Conservation (phyloP, 1,284 basidiomycete species). For the Microbotryum scabiosae region DNA sequence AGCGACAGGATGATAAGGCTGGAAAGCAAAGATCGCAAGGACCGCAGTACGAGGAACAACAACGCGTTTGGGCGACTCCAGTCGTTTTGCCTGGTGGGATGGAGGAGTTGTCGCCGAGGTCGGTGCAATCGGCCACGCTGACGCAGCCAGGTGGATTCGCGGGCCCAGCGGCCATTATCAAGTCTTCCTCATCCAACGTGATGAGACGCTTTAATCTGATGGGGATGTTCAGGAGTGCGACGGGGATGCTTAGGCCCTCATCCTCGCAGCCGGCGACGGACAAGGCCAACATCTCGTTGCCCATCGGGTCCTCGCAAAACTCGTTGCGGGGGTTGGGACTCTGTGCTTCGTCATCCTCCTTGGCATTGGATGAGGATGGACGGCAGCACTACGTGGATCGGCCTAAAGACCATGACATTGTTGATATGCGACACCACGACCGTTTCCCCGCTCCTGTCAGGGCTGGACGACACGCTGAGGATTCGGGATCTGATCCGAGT, state of each 20-base stretch:
- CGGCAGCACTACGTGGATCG: background rate
- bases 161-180: slow-evolving; percentile 6
- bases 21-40: background rate
- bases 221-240: slow-evolving; percentile 18
- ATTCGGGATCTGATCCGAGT: slow-evolving; percentile 1
- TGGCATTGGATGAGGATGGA: too few relatives aligned
- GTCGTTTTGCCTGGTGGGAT: background rate
- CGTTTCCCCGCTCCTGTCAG: background rate
- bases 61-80: background rate
- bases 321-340: slow-evolving; percentile 17
- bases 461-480: background rate
- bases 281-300: slow-evolving; percentile 7
- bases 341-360: background rate
- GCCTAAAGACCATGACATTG: slow-evolving; percentile 15
- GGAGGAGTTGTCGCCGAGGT: background rate
- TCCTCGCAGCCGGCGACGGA: background rate
- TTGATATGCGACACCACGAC: slow-evolving; percentile 20
- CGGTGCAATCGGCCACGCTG: slow-evolving; percentile 10
- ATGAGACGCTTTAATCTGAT: slow-evolving; percentile 27
- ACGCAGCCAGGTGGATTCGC: slow-evolving; percentile 7
- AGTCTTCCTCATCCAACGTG: slow-evolving; percentile 1
- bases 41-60: background rate
- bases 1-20: too few relatives aligned
- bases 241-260: background rate
- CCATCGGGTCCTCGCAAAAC: slow-evolving; percentile 3